Evolutionary conservation across 139 green algal species (phyloP).

Genomic region (Marvania coccoides): DNA sequence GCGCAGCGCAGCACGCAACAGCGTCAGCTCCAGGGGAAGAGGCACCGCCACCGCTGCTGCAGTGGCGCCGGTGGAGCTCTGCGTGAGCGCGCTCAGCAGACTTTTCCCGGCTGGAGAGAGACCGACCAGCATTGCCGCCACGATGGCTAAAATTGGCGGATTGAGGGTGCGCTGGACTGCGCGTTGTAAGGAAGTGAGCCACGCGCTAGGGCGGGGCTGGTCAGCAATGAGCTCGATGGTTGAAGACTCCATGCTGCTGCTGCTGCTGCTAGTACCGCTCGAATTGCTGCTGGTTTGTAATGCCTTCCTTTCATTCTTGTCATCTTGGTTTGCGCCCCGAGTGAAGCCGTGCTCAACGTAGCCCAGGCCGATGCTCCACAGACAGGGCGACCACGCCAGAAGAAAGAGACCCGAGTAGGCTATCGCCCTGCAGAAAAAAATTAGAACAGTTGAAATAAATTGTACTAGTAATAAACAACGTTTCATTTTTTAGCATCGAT

Average conservation of each 20-base stretch:
- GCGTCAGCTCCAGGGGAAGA: constrained; percentile 31
- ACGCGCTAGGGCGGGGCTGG: background rate
- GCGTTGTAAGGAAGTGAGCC: background rate
- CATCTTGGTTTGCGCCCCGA: background rate
- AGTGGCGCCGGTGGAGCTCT: background rate
- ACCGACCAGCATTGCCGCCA: constrained; percentile 40
- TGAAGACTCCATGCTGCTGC: background rate
- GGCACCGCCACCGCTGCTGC: background rate
- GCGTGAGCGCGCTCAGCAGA: constrained; percentile 17
- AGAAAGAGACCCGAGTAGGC: constrained; percentile 37
- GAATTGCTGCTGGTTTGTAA: background rate
- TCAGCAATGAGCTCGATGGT: background rate
- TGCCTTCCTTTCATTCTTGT: background rate
- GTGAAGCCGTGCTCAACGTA: constrained; percentile 14
- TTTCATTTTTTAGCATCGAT: too few relatives aligned
- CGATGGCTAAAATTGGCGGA: constrained; percentile 45
- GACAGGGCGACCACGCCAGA: constrained; percentile 45
- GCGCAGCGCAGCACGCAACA: constrained; percentile 18
- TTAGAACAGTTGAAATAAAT: too few relatives aligned
- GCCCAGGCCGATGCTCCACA: constrained; percentile 48
- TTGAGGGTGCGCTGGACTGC: constrained; percentile 25
- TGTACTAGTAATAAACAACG: too few relatives aligned
- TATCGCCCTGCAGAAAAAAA: constrained; percentile 1
- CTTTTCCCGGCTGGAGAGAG: constrained; percentile 31
- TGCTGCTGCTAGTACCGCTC: background rate